A percentile compares a stretch with the other conserved stretches of the same genome.
phyloP scores from a whole-genome alignment of 495 filamentous ascomycete species.

The Talaromyces ruber region DNA sequence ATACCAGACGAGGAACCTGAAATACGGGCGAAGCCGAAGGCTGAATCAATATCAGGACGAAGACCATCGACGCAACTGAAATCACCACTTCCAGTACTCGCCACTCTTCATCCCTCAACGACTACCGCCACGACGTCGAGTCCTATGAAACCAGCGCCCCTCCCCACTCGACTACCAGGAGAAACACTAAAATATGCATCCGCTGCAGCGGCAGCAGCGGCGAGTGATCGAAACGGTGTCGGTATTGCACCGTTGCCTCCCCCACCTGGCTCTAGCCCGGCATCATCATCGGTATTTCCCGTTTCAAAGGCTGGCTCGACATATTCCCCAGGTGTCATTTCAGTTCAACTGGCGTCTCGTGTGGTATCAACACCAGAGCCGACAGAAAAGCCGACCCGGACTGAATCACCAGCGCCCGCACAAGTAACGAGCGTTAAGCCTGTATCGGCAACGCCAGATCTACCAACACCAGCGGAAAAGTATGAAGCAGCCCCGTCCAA shows the following conservation, averaged over 20 bases:
- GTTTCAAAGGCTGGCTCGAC: conserved; percentile 39
- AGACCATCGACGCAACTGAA: conserved; percentile 88
- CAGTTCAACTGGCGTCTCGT: conserved; percentile 39
- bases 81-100: conserved; percentile 81
- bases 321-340: conserved; percentile 43
- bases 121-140: conserved; percentile 52
- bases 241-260: conserved; percentile 90
- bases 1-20: conserved; percentile 77
- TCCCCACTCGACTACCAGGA: conserved; percentile 74
- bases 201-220: conserved; percentile 88
- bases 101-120: conserved; percentile 53
- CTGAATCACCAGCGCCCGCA: conserved; percentile 13
- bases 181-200: conserved; percentile 95
- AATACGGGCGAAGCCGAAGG: conserved; percentile 44
- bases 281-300: conserved; percentile 33
- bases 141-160: conserved; percentile 84
- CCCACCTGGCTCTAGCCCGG: conserved; percentile 57
- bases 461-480: conserved; percentile 38
- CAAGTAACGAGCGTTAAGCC: conserved; percentile 17
- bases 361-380: conserved; percentile 6
- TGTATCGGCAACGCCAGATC: conserved; percentile 11
- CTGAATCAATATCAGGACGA: conserved; percentile 40
- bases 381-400: background rate
- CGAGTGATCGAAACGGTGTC: conserved; percentile 77
- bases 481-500: conserved; percentile 22